phyloP scores from a whole-genome alignment of 768 basidiomycete species.

The Ramaria sp. region DNA sequence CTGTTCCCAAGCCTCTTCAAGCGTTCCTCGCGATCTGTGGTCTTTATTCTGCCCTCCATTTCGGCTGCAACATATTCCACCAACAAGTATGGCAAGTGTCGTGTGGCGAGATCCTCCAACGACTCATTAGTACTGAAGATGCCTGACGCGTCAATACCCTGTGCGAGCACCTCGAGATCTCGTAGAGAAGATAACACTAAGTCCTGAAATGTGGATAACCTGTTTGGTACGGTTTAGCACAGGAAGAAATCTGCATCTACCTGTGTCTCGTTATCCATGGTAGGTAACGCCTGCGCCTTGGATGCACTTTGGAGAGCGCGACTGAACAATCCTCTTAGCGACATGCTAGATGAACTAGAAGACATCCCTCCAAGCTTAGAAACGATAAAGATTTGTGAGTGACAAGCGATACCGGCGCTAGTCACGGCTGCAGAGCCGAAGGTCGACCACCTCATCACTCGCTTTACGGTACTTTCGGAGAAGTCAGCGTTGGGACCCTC shows the following conservation, averaged over 20 bases:
- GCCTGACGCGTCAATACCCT: constrained; percentile 47
- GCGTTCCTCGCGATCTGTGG: constrained; percentile 47
- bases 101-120: constrained; percentile 72
- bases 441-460: constrained; percentile 1
- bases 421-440: not conserved
- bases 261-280: constrained; percentile 36
- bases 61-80: constrained; percentile 63
- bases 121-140: constrained; percentile 80
- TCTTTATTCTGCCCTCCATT: constrained; percentile 47
- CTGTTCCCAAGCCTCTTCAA: constrained; percentile 42
- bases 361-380: not conserved
- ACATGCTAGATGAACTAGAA: constrained; percentile 8
- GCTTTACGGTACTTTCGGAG: not conserved
- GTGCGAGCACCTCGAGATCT: constrained; percentile 44
- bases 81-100: constrained; percentile 64
- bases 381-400: not conserved
- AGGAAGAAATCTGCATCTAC: constrained; percentile 15
- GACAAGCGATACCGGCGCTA: not conserved
- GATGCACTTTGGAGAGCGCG: constrained; percentile 28
- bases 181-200: constrained; percentile 42
- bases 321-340: constrained; percentile 30
- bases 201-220: constrained; percentile 31
- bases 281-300: constrained; percentile 29
- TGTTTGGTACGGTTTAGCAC: constrained; percentile 4
- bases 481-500: not conserved